Evolutionary conservation across 306 rosid genomes (phyloP), one percentile per base, ranked within the genome.

Genomic region (Citrullus mucosospermus): DNA sequence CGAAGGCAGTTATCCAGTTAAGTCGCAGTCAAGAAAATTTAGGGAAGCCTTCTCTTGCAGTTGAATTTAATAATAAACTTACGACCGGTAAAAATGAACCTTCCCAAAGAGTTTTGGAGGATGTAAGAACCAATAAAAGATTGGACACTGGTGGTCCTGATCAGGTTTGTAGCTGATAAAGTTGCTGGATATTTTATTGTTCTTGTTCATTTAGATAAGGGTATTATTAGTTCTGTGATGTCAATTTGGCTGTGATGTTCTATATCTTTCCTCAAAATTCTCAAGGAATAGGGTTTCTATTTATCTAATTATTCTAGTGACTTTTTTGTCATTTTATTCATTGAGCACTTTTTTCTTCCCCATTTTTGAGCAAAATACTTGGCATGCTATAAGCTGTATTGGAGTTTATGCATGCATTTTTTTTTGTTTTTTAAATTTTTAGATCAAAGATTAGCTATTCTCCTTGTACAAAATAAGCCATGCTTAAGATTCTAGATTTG

Each of bases 1-100:
- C 84, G 78, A 88, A 80, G 89, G 32, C 80, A 39, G 80, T 16
- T 63, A 82, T 68, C 55, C 77, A 63, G 83, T 41, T 84, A 67
- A 44, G 85, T 51, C 82, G 83, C 10, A 77, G 74, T 22, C 83
- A 54, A 16, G 85, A 81, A 74, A 88, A 68, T 78, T 61, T 36
- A 51, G 84, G 81, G 2, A 78, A 46, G 67, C 36, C 83, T 32
- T 60, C 9, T 80, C 50, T 80, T 12, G 88, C 85, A 14, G 83
- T 53, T 57, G 76, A 30, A 34, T 77, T 28, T 13, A 41, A 82
- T 77, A 56, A 34, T 28, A 68, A 68, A 79, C 88, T 85, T 46
- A 65, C 43, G 11, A 7, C 41, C 1, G 82, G 43, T 60, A 83
- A 84, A 51, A 89, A 65, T 4, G 63, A 80, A 81, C 81, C 79